A percentile compares a stretch with the other conserved stretches of the same genome.
Conservation (phyloP, 495 filamentous ascomycete species). For the Parathielavia hyrcaniae region DNA sequence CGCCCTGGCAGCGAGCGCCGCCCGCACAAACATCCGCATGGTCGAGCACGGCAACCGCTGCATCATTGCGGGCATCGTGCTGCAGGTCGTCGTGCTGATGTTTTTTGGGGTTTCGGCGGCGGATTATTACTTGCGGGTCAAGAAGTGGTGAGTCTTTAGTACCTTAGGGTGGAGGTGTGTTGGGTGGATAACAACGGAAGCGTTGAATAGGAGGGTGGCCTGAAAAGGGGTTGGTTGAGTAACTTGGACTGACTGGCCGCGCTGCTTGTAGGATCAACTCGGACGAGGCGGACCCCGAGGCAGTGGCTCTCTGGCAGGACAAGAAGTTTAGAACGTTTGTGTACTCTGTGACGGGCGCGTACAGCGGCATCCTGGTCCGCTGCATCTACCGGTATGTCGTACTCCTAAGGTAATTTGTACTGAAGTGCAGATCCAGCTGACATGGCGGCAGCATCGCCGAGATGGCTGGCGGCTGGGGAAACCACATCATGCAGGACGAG, state of each 20-base stretch:
- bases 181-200: neutral
- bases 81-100: slow-evolving; percentile 60
- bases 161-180: neutral
- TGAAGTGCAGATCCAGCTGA: neutral
- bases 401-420: neutral
- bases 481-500: slow-evolving; percentile 61
- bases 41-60: slow-evolving; percentile 51
- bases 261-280: slow-evolving; percentile 21
- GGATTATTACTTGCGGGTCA: slow-evolving; percentile 47
- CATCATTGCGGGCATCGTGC: slow-evolving; percentile 64
- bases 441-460: slow-evolving; percentile 48
- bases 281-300: slow-evolving; percentile 25
- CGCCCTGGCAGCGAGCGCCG: slow-evolving; percentile 51
- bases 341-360: slow-evolving; percentile 50
- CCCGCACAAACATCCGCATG: slow-evolving; percentile 33
- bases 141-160: slow-evolving; percentile 30
- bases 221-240: slow-evolving; percentile 15
- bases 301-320: slow-evolving; percentile 32
- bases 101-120: slow-evolving; percentile 49
- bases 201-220: neutral
- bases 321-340: slow-evolving; percentile 49
- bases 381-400: slow-evolving; percentile 57
- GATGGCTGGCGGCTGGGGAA: slow-evolving; percentile 65
- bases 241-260: neutral
- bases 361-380: slow-evolving; percentile 54